phyloP scores from a whole-genome alignment of 148 eudicot genomes.

The Vaccinium vitisidaea region DNA sequence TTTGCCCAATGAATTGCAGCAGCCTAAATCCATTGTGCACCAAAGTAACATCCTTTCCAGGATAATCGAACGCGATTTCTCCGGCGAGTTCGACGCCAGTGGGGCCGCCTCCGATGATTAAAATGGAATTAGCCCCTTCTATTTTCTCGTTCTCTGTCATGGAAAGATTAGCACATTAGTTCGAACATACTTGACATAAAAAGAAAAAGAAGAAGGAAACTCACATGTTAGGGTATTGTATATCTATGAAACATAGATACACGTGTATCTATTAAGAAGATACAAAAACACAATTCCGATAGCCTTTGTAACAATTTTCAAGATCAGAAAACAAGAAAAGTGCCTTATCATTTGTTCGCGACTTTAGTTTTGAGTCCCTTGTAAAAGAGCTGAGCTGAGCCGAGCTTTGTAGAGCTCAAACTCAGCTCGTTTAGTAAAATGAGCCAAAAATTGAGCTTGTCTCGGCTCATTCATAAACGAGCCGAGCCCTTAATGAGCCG shows the following conservation, averaged over 20 bases:
- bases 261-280: background rate
- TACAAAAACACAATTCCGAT: too few relatives aligned
- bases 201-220: background rate
- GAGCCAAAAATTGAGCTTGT: too few relatives aligned
- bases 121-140: slow-evolving; percentile 37
- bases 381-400: too few relatives aligned
- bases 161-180: background rate
- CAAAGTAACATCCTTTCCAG: slow-evolving; percentile 50
- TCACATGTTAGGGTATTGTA: background rate
- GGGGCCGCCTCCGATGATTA: slow-evolving; percentile 67
- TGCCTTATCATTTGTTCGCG: too few relatives aligned
- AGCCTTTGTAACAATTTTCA: too few relatives aligned
- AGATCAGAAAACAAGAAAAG: too few relatives aligned
- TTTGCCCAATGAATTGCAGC: slow-evolving; percentile 54
- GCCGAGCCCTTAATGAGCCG: too few relatives aligned
- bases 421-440: too few relatives aligned
- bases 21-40: slow-evolving; percentile 52
- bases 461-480: too few relatives aligned
- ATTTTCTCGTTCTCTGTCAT: slow-evolving; percentile 53
- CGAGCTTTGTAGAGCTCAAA: too few relatives aligned
- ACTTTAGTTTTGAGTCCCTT: too few relatives aligned
- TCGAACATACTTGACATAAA: background rate
- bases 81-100: slow-evolving; percentile 67
- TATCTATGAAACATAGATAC: background rate
- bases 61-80: slow-evolving; percentile 54